Evolutionary conservation across 129 eudicot genomes (phyloP), one percentile per base, ranked within the genome.

Genomic region (Saposhnikovia divaricata): DNA sequence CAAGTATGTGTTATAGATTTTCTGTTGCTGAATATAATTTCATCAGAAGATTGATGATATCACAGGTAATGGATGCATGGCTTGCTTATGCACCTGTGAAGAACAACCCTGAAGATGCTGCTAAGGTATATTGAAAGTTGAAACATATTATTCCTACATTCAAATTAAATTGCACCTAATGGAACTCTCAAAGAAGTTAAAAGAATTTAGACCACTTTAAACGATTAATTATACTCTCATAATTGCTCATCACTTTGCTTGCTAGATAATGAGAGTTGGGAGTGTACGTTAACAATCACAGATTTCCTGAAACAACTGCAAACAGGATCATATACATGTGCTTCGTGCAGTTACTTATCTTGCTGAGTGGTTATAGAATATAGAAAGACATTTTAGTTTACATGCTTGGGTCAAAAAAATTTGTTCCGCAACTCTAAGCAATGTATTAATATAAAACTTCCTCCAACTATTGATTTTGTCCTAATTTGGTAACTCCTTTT

Each of bases 71-170:
- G 86, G 99, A 96, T 75, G 76, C 90, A 82, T 96, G 99, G 99
- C 89, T 92, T 80, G 99, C 97, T 86, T 96, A 96, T 86, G 97
- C 99, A 81, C 99, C 99, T 68, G 98, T 96, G 65, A 96, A 96
- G 85, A 96, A 92, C 92, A 96, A 92, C 53, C 98, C 99, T 43
- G 99, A 96, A 66, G 99, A 96, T 88, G 99, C 99, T 81, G 95
- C 99, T 78, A 96, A 96, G 95, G 99, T 90, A 42, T 47, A 25
- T 11, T 55, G 37, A n/a, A 59, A 21, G 38, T 78, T 57, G 46
- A 43, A 82, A 44, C 68, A 39, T 16, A 37, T 42, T 40, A 48
- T 77, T 61, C 23, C 63, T 31, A n/a, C 27, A 44, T 15, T 44
- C 37, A 47, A 59, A 59, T 18, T 18, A 23, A 23, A 81, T 40